Base-by-base conservation (phyloP, 352 stramenopile species). In the Pythium aquatile region DNA sequence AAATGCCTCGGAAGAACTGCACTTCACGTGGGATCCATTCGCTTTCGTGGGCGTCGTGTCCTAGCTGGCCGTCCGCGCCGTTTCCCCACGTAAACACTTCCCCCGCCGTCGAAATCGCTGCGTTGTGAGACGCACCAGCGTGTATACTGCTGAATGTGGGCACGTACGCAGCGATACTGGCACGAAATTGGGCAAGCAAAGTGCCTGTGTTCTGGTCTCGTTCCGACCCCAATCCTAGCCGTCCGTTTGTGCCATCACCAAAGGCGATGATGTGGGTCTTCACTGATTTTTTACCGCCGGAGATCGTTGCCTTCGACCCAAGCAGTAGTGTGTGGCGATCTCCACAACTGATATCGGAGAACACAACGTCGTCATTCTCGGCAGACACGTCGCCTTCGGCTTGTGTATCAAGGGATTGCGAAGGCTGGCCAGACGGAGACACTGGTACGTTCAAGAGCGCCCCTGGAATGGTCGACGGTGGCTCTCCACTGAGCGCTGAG, bases 71-170 rank as follows among this genome's bases (percentile, higher is more conserved):
- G 30, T 89, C 73, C 0, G 76, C 66, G 0, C 79, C 79, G 28
- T 77, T 81, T 5, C 83, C 81, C 83, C 83, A 92, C 35, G 81
- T 87, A 44, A 87, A 90, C 1, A 90, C 61, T 40, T 88, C 74
- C 6, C 83, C 83, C 0, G 75, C 68, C 2, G 69, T 59, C 26
- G 81, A 77, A 0, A 89, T 42, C 0, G 83, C 83, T 1, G 79
- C 56, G 37, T 76, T 92, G 60, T 90, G 83, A 13, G 72, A 69
- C 17, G 39, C 63, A 9, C 81, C 83, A 33, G 81, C 78, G 16
- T 70, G 71, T 16, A 92, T 73, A 24, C 63, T 66, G 14, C 51
- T 59, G 58, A 92, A 80, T 2, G 47, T 73, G 2, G 79, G 77
- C 20, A 74, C 58, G 65, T 60, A 65, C 16, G 24, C 55, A 10